phyloP scores from a whole-genome alignment of 768 basidiomycete genomes.

The Leccinum olivaceopallidum region DNA sequence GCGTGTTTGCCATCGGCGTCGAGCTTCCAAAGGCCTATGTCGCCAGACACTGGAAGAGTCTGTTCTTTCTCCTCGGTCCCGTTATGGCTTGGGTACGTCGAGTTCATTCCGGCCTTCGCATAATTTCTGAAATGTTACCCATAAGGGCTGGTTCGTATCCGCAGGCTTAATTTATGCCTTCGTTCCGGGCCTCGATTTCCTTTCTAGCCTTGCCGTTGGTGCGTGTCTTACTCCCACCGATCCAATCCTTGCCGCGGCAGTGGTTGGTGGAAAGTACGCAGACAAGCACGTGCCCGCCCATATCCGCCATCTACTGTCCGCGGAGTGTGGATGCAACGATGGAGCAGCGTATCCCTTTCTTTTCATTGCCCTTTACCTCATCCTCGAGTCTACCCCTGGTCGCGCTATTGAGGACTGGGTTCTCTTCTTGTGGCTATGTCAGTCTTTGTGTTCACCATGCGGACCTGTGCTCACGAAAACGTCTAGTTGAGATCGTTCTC shows the following conservation, averaged over 20 bases:
- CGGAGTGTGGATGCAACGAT: constrained; percentile 93
- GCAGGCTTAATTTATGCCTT: constrained; percentile 90
- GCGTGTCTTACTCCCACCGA: constrained; percentile 90
- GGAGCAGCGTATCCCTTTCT: constrained; percentile 97
- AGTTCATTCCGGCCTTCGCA: constrained; percentile 1
- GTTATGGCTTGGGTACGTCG: constrained; percentile 80
- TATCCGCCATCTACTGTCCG: constrained; percentile 61
- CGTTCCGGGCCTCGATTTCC: constrained; percentile 86
- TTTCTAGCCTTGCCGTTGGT: constrained; percentile 86
- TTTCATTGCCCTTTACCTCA: constrained; percentile 85
- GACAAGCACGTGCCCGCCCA: constrained; percentile 95
- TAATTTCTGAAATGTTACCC: constrained; percentile 6
- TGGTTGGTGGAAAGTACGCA: constrained; percentile 94
- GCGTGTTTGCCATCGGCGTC: constrained; percentile 97
- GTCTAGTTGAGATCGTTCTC: constrained; percentile 72
- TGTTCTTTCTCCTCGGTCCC: constrained; percentile 80
- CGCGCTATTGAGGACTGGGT: constrained; percentile 87
- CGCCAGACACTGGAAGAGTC: constrained; percentile 86
- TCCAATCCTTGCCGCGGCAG: constrained; percentile 42
- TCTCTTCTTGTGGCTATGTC: constrained; percentile 82
- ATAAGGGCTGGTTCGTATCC: constrained; percentile 91
- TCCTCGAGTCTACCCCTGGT: constrained; percentile 60
- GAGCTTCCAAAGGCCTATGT: constrained; percentile 97
- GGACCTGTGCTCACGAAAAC: constrained; percentile 6
- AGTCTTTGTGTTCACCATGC: constrained; percentile 32